Conservation (phyloP, 441 rosid genomes). For the Gossypium schwendimanii region DNA sequence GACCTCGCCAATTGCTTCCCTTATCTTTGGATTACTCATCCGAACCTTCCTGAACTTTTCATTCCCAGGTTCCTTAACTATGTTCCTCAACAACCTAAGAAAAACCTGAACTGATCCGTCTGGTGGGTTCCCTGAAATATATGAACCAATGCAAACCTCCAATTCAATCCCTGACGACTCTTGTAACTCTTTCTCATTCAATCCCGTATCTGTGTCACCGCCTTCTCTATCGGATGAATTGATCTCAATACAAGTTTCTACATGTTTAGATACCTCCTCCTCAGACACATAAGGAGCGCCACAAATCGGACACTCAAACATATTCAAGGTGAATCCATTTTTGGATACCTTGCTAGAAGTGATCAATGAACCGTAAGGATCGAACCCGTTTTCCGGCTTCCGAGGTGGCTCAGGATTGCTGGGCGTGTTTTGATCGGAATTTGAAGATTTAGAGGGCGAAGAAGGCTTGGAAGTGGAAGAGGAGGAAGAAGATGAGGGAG, state of each 20-base stretch:
- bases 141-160: constrained; percentile 46
- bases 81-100: constrained; percentile 58
- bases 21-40: constrained; percentile 76
- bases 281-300: constrained; percentile 47
- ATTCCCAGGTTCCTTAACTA: constrained; percentile 73
- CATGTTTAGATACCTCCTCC: constrained; percentile 69
- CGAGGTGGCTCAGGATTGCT: constrained; percentile 23
- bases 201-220: constrained; percentile 8
- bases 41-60: constrained; percentile 73
- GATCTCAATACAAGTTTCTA: constrained; percentile 50
- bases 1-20: constrained; percentile 69
- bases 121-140: constrained; percentile 48
- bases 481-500: constrained; percentile 28
- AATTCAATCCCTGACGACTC: constrained; percentile 25
- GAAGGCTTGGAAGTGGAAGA: constrained; percentile 28
- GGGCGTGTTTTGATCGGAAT: constrained; percentile 29
- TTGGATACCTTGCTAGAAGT: constrained; percentile 71
- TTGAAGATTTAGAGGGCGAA: constrained; percentile 27
- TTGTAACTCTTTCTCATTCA: not conserved
- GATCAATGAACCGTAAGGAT: constrained; percentile 63
- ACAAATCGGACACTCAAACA: constrained; percentile 77
- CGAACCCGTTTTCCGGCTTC: constrained; percentile 45
- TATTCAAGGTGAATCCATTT: constrained; percentile 56
- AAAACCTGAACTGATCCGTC: constrained; percentile 59
- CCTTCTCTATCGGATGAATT: constrained; percentile 15